A percentile compares a stretch with the other conserved stretches of the same genome.
Evolutionary conservation across 2,329 filamentous ascomycete species (phyloP).

Genomic region (Cladophialophora exuberans): DNA sequence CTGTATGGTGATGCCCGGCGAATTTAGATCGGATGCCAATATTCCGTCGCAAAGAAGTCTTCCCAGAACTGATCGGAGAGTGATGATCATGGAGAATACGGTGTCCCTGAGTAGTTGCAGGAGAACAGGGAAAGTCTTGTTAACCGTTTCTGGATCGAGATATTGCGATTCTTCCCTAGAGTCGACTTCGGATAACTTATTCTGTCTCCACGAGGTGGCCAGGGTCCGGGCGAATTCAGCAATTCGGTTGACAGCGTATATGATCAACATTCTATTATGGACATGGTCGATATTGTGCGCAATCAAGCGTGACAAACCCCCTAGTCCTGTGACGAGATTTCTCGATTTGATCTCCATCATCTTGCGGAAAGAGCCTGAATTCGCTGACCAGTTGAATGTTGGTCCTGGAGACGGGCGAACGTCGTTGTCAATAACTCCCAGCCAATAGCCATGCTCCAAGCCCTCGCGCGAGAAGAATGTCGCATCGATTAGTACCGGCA

Average conservation of each 20-base stretch:
- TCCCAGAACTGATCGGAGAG: conserved; percentile 73
- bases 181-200: conserved; percentile 74
- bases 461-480: conserved; percentile 73
- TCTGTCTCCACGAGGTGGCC: conserved; percentile 72
- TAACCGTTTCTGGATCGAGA: conserved; percentile 67
- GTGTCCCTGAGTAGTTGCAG: conserved; percentile 76
- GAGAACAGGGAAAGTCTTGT: conserved; percentile 69
- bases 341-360: conserved; percentile 60
- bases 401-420: conserved; percentile 56
- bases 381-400: conserved; percentile 67
- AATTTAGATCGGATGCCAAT: conserved; percentile 60
- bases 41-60: conserved; percentile 62
- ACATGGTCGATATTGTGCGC: conserved; percentile 64
- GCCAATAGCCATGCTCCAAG: conserved; percentile 74
- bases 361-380: conserved; percentile 61
- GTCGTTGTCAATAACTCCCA: conserved; percentile 70
- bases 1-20: conserved; percentile 69
- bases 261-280: conserved; percentile 47
- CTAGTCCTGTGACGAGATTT: conserved; percentile 63
- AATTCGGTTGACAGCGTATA: conserved; percentile 61
- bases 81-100: conserved; percentile 74
- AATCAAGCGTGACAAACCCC: conserved; percentile 65
- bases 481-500: conserved; percentile 70
- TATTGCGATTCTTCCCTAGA: conserved; percentile 64
- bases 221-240: conserved; percentile 68